A percentile compares a stretch with the other conserved stretches of the same genome.
Conservation (phyloP, 1,139 yeast species). For the Scheffersomyces insectosa region DNA sequence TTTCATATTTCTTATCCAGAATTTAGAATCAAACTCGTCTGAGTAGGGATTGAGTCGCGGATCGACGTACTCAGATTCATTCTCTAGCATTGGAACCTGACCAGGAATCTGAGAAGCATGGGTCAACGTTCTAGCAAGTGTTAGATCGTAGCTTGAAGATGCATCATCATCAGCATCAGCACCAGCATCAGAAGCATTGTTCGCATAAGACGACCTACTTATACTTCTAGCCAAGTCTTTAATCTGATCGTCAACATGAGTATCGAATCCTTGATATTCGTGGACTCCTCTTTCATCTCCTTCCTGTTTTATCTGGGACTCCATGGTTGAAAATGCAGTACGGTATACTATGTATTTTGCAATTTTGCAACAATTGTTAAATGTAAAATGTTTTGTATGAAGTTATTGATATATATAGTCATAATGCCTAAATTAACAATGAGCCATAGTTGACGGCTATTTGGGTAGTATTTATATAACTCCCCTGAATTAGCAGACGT, state of each 20-base stretch:
- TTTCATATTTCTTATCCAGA: constrained; percentile 63
- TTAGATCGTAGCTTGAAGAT: constrained; percentile 1
- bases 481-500: too few species aligned
- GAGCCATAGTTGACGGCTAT: too few species aligned
- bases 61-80: constrained; percentile 15
- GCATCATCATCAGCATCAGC: constrained; percentile 10
- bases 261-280: constrained; percentile 18
- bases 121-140: constrained; percentile 23
- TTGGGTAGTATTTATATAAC: too few species aligned
- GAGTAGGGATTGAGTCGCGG: constrained; percentile 13
- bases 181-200: constrained; percentile 37
- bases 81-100: constrained; percentile 2
- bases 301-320: too few species aligned
- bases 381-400: too few species aligned
- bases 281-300: constrained; percentile 23
- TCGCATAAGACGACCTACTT: constrained; percentile 29
- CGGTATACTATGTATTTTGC: neutral
- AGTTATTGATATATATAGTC: too few species aligned
- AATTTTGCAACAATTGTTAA: neutral
- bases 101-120: neutral
- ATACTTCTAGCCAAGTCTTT: constrained; percentile 26
- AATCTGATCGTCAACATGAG: constrained; percentile 17
- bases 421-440: too few species aligned
- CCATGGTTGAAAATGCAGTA: neutral
- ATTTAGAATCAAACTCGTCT: constrained; percentile 19